These are phyloP conservation scores for Heracleum sosnowskyi DNA, from an alignment of 129 eudicot genomes.

Conservation along the genomic window DNA sequence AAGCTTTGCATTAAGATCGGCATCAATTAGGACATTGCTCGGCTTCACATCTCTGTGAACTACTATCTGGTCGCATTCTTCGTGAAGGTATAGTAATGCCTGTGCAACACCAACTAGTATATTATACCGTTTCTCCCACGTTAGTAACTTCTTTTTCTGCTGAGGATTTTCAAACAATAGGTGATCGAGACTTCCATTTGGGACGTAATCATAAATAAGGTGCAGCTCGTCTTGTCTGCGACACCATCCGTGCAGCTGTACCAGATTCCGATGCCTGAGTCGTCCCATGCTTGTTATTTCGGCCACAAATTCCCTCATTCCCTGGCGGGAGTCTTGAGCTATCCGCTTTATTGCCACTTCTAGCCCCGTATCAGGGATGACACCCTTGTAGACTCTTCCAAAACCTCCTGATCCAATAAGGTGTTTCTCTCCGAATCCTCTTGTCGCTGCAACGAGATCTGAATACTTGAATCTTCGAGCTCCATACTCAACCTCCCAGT, in stretches of 20 bases:
- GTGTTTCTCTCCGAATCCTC: conserved; percentile 17
- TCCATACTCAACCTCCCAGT: conserved; percentile 20
- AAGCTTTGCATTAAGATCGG: conserved; percentile 9
- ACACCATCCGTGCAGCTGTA: conserved; percentile 13
- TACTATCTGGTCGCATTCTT: conserved; percentile 4
- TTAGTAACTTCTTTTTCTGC: conserved; percentile 9
- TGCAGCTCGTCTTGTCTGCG: conserved; percentile 9
- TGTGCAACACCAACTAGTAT: conserved; percentile 6
- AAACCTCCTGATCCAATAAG: conserved; percentile 22
- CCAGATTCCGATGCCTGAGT: conserved; percentile 11
- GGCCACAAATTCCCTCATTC: conserved; percentile 14
- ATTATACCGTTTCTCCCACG: conserved; percentile 2
- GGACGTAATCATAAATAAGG: conserved; percentile 1
- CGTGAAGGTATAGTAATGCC: conserved; percentile 9
- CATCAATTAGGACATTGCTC: conserved; percentile 4
- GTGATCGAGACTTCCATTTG: conserved; percentile 6
- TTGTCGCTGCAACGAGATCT: conserved; percentile 16
- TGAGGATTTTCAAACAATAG: conserved; percentile 4
- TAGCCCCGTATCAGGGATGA: conserved; percentile 13
- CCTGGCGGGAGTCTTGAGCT: conserved; percentile 18
- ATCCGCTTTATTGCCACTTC: conserved; percentile 24
- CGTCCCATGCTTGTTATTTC: conserved; percentile 12
- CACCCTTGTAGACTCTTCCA: conserved; percentile 21
- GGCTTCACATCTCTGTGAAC: conserved; percentile 11
- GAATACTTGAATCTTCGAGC: conserved; percentile 18